phyloP scores from a whole-genome alignment of 345 rosid species.

The Rhodamnia argentea region DNA sequence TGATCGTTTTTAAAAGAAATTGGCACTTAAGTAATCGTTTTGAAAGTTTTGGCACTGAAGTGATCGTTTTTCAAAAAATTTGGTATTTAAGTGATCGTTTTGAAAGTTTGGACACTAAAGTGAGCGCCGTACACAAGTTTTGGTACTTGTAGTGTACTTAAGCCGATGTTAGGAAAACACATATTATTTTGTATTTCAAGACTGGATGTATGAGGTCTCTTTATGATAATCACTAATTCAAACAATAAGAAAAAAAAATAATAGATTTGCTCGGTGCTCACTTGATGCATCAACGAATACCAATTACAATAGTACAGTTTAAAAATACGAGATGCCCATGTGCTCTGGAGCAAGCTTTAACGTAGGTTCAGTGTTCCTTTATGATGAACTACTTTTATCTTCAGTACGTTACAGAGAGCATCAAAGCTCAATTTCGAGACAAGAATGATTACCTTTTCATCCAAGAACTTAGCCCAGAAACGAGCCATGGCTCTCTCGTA shows the following conservation, averaged over 20 bases:
- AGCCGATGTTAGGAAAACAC: background rate
- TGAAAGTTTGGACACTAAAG: too few relatives aligned
- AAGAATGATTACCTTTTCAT: slow-evolving; percentile 23
- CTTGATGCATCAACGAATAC: background rate
- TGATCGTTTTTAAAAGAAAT: too few relatives aligned
- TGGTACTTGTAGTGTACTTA: too few relatives aligned
- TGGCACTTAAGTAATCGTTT: too few relatives aligned
- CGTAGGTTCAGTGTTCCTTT: background rate
- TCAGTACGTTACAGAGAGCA: background rate
- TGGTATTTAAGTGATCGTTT: too few relatives aligned
- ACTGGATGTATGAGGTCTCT: background rate
- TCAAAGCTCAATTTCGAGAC: background rate
- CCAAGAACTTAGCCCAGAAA: slow-evolving; percentile 45
- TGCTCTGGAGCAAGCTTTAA: background rate
- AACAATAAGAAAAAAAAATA: background rate
- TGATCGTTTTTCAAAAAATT: too few relatives aligned
- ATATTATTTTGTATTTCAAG: background rate
- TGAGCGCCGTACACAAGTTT: too few relatives aligned
- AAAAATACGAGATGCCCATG: background rate
- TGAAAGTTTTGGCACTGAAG: too few relatives aligned
- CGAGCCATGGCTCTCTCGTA: slow-evolving; percentile 36
- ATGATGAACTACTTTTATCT: background rate
- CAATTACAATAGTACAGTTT: background rate
- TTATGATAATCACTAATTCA: background rate
- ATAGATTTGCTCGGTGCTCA: background rate